Conservation (phyloP, 129 eudicot species). For the Lactuca saligna region DNA sequence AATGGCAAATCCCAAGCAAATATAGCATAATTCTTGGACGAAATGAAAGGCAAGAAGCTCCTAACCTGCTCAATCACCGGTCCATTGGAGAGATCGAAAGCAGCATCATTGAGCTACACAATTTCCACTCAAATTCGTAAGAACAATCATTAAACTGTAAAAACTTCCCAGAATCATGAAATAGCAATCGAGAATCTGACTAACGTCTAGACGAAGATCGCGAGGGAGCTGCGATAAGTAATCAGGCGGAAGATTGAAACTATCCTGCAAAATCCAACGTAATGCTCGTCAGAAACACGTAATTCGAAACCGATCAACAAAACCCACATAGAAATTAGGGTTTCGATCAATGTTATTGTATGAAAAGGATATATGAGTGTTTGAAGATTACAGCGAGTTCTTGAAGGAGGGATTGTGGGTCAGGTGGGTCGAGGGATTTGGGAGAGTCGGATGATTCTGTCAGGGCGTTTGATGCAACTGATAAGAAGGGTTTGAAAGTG, state of each 20-base stretch:
- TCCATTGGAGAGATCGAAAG: slow-evolving; percentile 95
- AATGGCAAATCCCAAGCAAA: not conserved
- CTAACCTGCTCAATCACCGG: slow-evolving; percentile 80
- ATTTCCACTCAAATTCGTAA: slow-evolving; percentile 12
- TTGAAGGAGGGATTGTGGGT: slow-evolving; percentile 60
- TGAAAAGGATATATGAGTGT: not conserved
- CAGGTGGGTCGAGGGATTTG: slow-evolving; percentile 40
- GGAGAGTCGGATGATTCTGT: slow-evolving; percentile 73
- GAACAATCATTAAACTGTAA: not conserved
- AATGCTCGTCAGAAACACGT: not conserved
- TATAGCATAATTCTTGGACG: not conserved
- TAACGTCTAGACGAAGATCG: slow-evolving; percentile 92
- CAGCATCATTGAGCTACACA: slow-evolving; percentile 94
- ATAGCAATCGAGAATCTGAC: slow-evolving; percentile 24
- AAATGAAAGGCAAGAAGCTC: not conserved
- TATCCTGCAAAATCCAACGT: slow-evolving; percentile 50
- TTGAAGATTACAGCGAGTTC: slow-evolving; percentile 51
- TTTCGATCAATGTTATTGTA: not conserved
- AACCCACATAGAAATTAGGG: slow-evolving; percentile 7
- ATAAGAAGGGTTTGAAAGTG: slow-evolving; percentile 34
- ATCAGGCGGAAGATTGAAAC: slow-evolving; percentile 77
- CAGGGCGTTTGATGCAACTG: slow-evolving; percentile 51
- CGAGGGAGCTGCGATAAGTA: slow-evolving; percentile 74
- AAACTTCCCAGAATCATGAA: not conserved
- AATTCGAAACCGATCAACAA: not conserved